Evolutionary conservation across 192 early-diverging fungal genomes (phyloP).

Genomic region (Coemansia sp.): DNA sequence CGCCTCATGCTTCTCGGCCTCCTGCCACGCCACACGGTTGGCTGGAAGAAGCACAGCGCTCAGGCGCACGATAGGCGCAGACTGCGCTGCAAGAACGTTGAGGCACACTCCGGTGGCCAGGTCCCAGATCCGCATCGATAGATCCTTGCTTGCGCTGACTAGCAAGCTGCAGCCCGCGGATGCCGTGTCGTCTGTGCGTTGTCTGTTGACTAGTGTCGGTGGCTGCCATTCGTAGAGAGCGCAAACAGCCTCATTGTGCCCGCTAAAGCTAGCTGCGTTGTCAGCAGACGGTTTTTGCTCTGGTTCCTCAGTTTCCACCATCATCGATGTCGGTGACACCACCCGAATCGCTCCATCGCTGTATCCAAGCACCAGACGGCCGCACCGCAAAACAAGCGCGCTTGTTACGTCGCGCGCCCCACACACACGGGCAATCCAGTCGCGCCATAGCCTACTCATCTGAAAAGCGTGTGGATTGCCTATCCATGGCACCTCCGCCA

Average conservation of each 20-base stretch:
- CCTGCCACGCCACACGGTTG: slow-evolving; percentile 22
- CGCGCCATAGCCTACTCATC: slow-evolving; percentile 29
- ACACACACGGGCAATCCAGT: slow-evolving; percentile 24
- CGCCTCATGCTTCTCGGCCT: slow-evolving; percentile 11
- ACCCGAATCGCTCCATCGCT: slow-evolving; percentile 25
- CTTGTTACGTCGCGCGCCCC: slow-evolving; percentile 17
- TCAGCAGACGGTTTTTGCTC: not conserved
- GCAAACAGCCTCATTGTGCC: slow-evolving; percentile 30
- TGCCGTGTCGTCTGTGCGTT: not conserved
- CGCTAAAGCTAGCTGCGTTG: slow-evolving; percentile 8
- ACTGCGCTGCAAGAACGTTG: slow-evolving; percentile 32
- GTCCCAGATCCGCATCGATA: slow-evolving; percentile 49
- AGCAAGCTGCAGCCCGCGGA: slow-evolving; percentile 11
- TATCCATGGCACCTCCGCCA: slow-evolving; percentile 20
- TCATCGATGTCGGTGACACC: slow-evolving; percentile 23
- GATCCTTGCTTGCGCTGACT: slow-evolving; percentile 50
- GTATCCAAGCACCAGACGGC: slow-evolving; percentile 26
- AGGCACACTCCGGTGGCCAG: slow-evolving; percentile 22
- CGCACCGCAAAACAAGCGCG: slow-evolving; percentile 17
- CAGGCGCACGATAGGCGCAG: slow-evolving; percentile 33
- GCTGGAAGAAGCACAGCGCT: slow-evolving; percentile 13
- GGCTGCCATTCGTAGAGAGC: slow-evolving; percentile 37
- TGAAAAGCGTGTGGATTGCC: slow-evolving; percentile 22
- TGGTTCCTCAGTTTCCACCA: not conserved
- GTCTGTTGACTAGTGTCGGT: not conserved